These are phyloP conservation scores for Tremellales sp. DNA, from an alignment of 1,284 basidiomycete genomes.

Conservation along the genomic window DNA sequence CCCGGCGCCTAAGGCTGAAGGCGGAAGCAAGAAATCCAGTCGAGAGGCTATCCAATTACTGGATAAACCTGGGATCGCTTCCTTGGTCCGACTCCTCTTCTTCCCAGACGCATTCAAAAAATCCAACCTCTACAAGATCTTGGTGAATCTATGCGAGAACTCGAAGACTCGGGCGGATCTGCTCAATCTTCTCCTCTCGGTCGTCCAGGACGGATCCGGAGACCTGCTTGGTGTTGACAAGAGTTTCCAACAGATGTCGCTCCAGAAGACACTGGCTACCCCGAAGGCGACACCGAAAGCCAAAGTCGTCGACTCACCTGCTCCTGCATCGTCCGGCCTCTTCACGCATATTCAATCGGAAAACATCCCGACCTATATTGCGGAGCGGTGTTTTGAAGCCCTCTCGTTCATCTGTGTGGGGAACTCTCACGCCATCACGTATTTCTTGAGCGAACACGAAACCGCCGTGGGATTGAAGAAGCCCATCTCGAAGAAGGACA, in stretches of 20 bases:
- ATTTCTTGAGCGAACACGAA: conserved; percentile 94
- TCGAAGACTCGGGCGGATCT: conserved; percentile 84
- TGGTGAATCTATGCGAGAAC: conserved; percentile 95
- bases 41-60: conserved; percentile 92
- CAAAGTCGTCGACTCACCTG: conserved; percentile 45
- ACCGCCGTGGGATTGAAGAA: conserved; percentile 69
- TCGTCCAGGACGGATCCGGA: conserved; percentile 90
- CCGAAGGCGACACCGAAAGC: conserved; percentile 63
- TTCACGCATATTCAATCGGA: conserved; percentile 70
- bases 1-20: conserved; percentile 7
- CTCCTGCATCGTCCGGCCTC: conserved; percentile 45
- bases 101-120: conserved; percentile 90
- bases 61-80: conserved; percentile 84
- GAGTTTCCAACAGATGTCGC: conserved; percentile 87
- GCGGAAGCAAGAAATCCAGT: conserved; percentile 45
- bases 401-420: conserved; percentile 77
- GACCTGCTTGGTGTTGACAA: conserved; percentile 89
- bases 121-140: conserved; percentile 79
- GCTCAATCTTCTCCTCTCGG: conserved; percentile 84
- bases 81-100: conserved; percentile 88
- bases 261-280: conserved; percentile 59
- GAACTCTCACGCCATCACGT: conserved; percentile 77
- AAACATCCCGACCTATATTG: conserved; percentile 82
- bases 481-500: conserved; percentile 71
- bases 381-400: conserved; percentile 86